A percentile compares a stretch with the other conserved stretches of the same genome.
Evolutionary conservation across 2,329 filamentous ascomycete species (phyloP).

Genomic region (Akanthomyces lecanii): DNA sequence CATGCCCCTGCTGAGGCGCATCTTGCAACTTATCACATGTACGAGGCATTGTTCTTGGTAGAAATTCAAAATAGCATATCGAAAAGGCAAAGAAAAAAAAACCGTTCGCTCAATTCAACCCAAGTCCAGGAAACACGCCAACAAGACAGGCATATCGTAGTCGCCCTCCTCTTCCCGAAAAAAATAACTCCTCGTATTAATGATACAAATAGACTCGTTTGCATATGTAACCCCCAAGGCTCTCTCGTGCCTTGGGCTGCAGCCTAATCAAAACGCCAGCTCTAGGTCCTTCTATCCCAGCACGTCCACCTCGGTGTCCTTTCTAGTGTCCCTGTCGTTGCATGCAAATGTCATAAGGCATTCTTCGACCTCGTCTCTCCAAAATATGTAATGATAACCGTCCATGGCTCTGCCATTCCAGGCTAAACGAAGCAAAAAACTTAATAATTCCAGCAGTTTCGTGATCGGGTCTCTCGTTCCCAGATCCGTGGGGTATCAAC

Average conservation of each 20-base stretch:
- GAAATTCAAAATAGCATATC: constrained; percentile 5
- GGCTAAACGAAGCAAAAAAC: constrained; percentile 9
- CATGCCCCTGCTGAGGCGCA: too few species aligned
- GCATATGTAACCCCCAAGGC: not conserved
- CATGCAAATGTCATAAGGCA: constrained; percentile 14
- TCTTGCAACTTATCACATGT: not conserved
- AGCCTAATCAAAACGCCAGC: constrained; percentile 9
- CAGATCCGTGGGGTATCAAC: constrained; percentile 13
- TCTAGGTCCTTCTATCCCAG: constrained; percentile 13
- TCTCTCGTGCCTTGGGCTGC: not conserved
- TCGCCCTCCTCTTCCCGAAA: not conserved
- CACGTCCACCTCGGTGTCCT: not conserved
- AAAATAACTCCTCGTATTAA: constrained; percentile 6
- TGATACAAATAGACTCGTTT: constrained; percentile 9
- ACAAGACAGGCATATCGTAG: not conserved
- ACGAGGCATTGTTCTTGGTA: not conserved
- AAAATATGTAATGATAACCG: constrained; percentile 1
- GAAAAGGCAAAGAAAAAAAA: not conserved
- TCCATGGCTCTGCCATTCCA: constrained; percentile 7
- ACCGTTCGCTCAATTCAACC: constrained; percentile 6
- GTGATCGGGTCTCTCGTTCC: not conserved
- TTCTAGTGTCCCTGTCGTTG: constrained; percentile 14
- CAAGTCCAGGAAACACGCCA: not conserved
- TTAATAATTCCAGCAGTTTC: constrained; percentile 13
- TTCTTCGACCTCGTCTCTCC: constrained; percentile 10